Evolutionary conservation across 345 rosid species (phyloP).

Genomic region (Syzygium grande): DNA sequence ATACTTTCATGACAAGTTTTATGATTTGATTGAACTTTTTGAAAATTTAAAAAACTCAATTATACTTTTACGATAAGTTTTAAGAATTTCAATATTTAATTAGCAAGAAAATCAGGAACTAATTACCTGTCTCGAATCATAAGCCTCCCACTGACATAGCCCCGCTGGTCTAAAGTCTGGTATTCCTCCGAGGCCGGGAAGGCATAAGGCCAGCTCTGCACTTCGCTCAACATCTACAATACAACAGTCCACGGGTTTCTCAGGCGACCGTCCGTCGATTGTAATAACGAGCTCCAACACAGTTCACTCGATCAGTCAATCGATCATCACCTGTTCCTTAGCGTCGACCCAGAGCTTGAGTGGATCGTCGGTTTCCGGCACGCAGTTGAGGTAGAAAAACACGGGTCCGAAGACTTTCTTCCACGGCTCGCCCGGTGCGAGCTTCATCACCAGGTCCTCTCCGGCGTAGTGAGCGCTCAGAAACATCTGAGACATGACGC

Average conservation of each 20-base stretch:
- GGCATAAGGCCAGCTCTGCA: slow-evolving; percentile 70
- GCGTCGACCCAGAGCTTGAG: slow-evolving; percentile 74
- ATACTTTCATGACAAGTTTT: too few species aligned
- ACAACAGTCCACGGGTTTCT: slow-evolving; percentile 1
- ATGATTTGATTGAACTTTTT: too few species aligned
- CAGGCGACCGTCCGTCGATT: not conserved
- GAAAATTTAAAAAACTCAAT: too few species aligned
- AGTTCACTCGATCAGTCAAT: not conserved
- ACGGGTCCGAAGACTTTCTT: slow-evolving; percentile 91
- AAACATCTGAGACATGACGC: slow-evolving; percentile 46
- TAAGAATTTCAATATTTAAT: too few species aligned
- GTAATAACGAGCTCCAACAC: not conserved
- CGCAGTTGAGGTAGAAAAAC: slow-evolving; percentile 53
- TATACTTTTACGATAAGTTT: too few species aligned
- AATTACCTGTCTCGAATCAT: slow-evolving; percentile 50
- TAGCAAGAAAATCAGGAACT: not conserved
- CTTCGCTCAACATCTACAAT: slow-evolving; percentile 56
- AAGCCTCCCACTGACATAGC: slow-evolving; percentile 52
- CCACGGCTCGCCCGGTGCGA: slow-evolving; percentile 69
- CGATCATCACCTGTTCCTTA: slow-evolving; percentile 44
- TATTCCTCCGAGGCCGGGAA: slow-evolving; percentile 73
- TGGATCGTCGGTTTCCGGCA: slow-evolving; percentile 21
- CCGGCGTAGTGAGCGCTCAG: slow-evolving; percentile 83
- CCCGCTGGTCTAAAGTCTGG: slow-evolving; percentile 38
- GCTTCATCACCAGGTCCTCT: slow-evolving; percentile 62